Conservation (phyloP, 805 yeast species). For the Saccharomycopsis vini region DNA sequence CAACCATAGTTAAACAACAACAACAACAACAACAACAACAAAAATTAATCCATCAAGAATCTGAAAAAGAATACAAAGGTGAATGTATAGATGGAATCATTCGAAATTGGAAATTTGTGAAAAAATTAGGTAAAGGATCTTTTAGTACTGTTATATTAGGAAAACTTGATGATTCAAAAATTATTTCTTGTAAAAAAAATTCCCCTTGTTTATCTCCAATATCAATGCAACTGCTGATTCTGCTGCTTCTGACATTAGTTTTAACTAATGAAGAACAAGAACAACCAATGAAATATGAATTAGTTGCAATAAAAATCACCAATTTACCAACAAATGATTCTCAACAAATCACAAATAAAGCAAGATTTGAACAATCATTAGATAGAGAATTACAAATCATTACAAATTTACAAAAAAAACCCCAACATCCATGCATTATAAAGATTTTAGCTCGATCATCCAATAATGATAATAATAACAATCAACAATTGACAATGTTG, state of each 20-base stretch:
- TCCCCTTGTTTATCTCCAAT: too few relatives aligned
- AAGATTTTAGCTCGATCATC: slow-evolving; percentile 44
- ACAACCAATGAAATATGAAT: slow-evolving; percentile 11
- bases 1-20: neutral
- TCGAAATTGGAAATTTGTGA: slow-evolving; percentile 28
- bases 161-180: slow-evolving; percentile 22
- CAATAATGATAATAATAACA: slow-evolving; percentile 22
- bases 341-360: neutral
- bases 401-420: slow-evolving; percentile 30
- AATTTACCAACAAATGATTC: slow-evolving; percentile 24
- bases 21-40: neutral
- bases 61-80: neutral
- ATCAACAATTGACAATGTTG: slow-evolving; percentile 30
- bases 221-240: too few relatives aligned
- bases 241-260: too few relatives aligned
- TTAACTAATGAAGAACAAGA: neutral
- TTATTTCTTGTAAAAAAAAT: neutral
- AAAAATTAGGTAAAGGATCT: slow-evolving; percentile 55
- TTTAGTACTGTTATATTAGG: slow-evolving; percentile 59
- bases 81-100: slow-evolving; percentile 14
- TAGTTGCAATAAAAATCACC: slow-evolving; percentile 60
- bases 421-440: slow-evolving; percentile 67
- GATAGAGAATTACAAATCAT: slow-evolving; percentile 68
- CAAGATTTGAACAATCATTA: slow-evolving; percentile 50
- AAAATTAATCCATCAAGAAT: neutral